A percentile compares a stretch with the other conserved stretches of the same genome.
phyloP scores from a whole-genome alignment of 768 basidiomycete species.

The Tricholoma sp. region DNA sequence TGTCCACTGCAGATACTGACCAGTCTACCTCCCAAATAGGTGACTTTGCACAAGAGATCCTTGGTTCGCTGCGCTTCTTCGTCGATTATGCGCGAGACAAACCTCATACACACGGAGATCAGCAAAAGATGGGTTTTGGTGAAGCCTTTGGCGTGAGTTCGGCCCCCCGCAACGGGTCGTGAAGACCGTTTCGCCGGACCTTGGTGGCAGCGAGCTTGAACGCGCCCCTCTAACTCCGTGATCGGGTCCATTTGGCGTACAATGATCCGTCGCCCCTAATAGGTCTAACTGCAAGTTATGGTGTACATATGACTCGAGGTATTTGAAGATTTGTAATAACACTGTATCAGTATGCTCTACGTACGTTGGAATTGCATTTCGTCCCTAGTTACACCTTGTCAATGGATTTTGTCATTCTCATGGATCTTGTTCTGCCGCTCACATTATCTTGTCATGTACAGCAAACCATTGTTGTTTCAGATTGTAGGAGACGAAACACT shows the following conservation, averaged over 20 bases:
- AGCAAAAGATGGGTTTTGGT: slow-evolving; percentile 25
- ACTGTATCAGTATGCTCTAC: too few species aligned
- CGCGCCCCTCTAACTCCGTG: slow-evolving; percentile 13
- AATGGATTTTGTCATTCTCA: too few species aligned
- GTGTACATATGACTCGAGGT: too few species aligned
- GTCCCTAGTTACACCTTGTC: too few species aligned
- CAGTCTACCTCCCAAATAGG: slow-evolving; percentile 25
- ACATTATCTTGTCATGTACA: too few species aligned
- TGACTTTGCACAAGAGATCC: slow-evolving; percentile 67
- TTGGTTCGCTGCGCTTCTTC: slow-evolving; percentile 58
- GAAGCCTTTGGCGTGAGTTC: slow-evolving; percentile 34
- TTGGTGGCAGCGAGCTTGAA: slow-evolving; percentile 7
- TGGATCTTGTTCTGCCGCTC: too few species aligned
- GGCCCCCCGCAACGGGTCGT: neutral
- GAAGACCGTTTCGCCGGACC: neutral
- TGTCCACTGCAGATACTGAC: neutral
- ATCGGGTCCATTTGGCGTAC: neutral
- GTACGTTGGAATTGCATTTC: too few species aligned
- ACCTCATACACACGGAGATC: slow-evolving; percentile 13
- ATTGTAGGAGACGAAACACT: too few species aligned
- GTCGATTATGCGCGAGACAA: slow-evolving; percentile 30
- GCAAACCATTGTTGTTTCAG: too few species aligned
- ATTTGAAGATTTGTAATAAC: too few species aligned
- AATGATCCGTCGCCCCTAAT: too few species aligned
- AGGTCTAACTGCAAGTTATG: too few species aligned